phyloP scores from a whole-genome alignment of 495 filamentous ascomycete genomes.

The Melanomma pulvis-pyrius region DNA sequence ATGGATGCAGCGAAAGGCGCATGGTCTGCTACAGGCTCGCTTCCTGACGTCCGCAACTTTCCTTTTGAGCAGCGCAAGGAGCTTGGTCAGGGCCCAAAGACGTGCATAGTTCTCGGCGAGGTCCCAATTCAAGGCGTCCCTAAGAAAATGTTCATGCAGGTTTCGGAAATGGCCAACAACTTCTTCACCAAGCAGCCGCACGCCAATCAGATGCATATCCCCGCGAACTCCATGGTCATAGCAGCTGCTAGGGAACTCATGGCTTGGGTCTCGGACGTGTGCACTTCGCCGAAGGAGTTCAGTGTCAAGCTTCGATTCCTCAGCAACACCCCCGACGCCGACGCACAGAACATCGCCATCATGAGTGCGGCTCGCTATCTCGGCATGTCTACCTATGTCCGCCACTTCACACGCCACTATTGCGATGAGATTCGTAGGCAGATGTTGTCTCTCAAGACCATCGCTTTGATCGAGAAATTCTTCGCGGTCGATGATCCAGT shows the following conservation, averaged over 20 bases:
- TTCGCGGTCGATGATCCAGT: slow-evolving; percentile 1
- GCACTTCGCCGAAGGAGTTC: slow-evolving; percentile 6
- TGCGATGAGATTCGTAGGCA: slow-evolving; percentile 12
- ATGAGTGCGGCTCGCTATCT: neutral
- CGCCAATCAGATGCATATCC: neutral
- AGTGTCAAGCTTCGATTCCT: neutral
- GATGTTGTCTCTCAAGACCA: neutral
- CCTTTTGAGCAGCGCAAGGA: neutral
- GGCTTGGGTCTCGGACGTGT: slow-evolving; percentile 1
- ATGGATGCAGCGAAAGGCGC: neutral
- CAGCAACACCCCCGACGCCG: neutral
- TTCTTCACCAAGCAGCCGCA: slow-evolving; percentile 9
- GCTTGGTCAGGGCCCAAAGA: neutral
- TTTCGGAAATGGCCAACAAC: slow-evolving; percentile 1
- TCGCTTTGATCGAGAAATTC: neutral
- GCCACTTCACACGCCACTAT: slow-evolving; percentile 17
- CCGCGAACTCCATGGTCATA: neutral
- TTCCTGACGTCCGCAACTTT: slow-evolving; percentile 12
- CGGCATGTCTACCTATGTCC: slow-evolving; percentile 10
- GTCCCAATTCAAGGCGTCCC: neutral
- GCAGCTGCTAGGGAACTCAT: neutral
- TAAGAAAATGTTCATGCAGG: slow-evolving; percentile 25
- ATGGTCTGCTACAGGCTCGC: neutral
- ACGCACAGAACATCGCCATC: slow-evolving; percentile 1
- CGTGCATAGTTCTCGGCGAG: neutral